Evolutionary conservation across 2,329 filamentous ascomycete species (phyloP).

Genomic region (Aspergillus novoparasiticus): DNA sequence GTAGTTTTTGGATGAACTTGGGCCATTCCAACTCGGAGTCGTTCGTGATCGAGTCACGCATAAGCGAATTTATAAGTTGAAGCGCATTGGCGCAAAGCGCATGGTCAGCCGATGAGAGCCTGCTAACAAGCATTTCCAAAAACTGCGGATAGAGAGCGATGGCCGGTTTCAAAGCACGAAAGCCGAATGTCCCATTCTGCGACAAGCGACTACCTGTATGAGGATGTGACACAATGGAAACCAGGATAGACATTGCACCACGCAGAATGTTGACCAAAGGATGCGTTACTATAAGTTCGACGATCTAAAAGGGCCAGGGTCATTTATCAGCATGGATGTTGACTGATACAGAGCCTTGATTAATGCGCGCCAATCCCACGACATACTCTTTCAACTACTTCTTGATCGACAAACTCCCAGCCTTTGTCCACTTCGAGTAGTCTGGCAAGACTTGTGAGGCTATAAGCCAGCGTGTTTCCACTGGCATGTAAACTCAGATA

Average conservation of each 20-base stretch:
- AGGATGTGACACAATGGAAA: constrained; percentile 87
- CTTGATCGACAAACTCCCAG: constrained; percentile 70
- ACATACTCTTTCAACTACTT: constrained; percentile 62
- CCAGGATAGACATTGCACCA: constrained; percentile 94
- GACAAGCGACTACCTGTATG: constrained; percentile 57
- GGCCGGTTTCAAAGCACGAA: constrained; percentile 87
- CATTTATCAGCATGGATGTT: constrained; percentile 8
- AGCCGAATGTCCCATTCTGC: constrained; percentile 73
- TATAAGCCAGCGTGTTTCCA: constrained; percentile 95
- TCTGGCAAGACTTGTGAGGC: constrained; percentile 82
- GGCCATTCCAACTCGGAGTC: constrained; percentile 85
- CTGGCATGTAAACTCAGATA: constrained; percentile 80
- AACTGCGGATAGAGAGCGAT: constrained; percentile 92
- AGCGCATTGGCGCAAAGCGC: constrained; percentile 92
- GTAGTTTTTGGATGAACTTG: constrained; percentile 88
- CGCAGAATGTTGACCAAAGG: constrained; percentile 96
- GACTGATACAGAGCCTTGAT: not conserved
- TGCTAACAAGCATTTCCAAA: constrained; percentile 87
- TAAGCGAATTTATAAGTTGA: constrained; percentile 92
- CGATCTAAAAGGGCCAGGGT: constrained; percentile 56
- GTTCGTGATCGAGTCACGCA: constrained; percentile 83
- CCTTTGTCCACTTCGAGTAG: constrained; percentile 96
- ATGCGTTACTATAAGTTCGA: constrained; percentile 91
- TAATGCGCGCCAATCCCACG: constrained; percentile 5
- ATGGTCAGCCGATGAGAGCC: constrained; percentile 91